Percentiles rank a stretch among this genome's conserved stretches.
These are phyloP conservation scores for Kodamaea anthophila DNA, from an alignment of 1,139 yeast genomes.

Conservation along the genomic window DNA sequence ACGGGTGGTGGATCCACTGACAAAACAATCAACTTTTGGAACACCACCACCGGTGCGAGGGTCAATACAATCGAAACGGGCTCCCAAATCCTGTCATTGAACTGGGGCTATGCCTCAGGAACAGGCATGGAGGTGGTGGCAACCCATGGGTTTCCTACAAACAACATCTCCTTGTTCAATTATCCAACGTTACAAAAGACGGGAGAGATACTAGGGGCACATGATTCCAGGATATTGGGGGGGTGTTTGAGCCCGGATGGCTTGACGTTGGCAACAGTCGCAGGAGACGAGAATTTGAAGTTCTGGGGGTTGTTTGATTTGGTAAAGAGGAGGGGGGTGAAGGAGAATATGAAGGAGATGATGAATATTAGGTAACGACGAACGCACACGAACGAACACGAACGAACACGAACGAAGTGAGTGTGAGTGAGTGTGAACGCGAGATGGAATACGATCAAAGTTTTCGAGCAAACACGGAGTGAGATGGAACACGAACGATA, in stretches of 20 bases:
- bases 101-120: slow-evolving; percentile 78
- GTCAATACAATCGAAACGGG: slow-evolving; percentile 87
- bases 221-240: slow-evolving; percentile 80
- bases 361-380: slow-evolving; percentile 21
- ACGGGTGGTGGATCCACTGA: slow-evolving; percentile 97
- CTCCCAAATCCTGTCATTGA: slow-evolving; percentile 85
- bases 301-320: slow-evolving; percentile 88
- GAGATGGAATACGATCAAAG: too few species aligned
- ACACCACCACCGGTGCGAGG: slow-evolving; percentile 83
- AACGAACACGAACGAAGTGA: too few species aligned
- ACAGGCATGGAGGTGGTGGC: slow-evolving; percentile 84
- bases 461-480: too few species aligned
- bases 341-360: slow-evolving; percentile 16
- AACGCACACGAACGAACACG: slow-evolving; percentile 33
- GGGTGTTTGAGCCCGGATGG: slow-evolving; percentile 89
- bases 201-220: slow-evolving; percentile 83
- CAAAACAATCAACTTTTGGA: slow-evolving; percentile 91
- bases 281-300: slow-evolving; percentile 94
- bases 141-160: slow-evolving; percentile 90
- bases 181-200: slow-evolving; percentile 84
- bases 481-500: too few species aligned
- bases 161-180: slow-evolving; percentile 76
- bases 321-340: slow-evolving; percentile 26
- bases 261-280: slow-evolving; percentile 85
- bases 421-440: too few species aligned